Base-by-base conservation (phyloP, 169 alveolate species). In the Babesia gibsoni region DNA sequence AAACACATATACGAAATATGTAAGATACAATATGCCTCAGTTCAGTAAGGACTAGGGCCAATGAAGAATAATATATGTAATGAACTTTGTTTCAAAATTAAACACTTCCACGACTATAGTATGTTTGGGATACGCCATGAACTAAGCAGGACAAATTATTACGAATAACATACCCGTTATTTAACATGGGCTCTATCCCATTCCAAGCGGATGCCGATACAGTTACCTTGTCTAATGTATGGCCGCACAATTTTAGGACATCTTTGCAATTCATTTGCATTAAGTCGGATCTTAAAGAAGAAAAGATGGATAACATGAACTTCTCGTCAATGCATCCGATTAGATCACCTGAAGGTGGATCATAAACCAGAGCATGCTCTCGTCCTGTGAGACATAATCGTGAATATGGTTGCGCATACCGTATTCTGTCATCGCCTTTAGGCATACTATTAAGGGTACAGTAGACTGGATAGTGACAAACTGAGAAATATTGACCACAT, bases 271-370 rank as follows among this genome's bases (percentile, higher is more conserved):
- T 23, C 22, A 6, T 7, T 16, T 37, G 7, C 35, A 61, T 23
- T 30, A n/a, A 18, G 9, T 8, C 1, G 10, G 14, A 23, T 12
- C 20, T 48, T 23, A 45, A 30, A 20, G 23, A 4, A 8, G 18
- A 30, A 7, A 61, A 45, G 18, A 61, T 18, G 4, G 12, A 58
- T 27, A 61, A 35, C 25, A 77, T n/a, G n/a, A 50, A n/a, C 7
- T 23, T n/a, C 37, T 77, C 85, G 53, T 77, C 85, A 6, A 77
- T 20, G 59, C 46, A 77, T 3, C 85, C 85, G 3, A 67, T 16
- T 32, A 66, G 27, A 32, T 56, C 58, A 64, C 3, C 9, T 9
- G 29, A 10, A 27, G 27, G 41, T n/a, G 73, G 27, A 25, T 77
- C 67, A 45, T 77, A 77, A 22, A 77, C 72, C 25, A 77, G 50